A percentile compares a stretch with the other conserved stretches of the same genome.
Evolutionary conservation across 768 basidiomycete genomes (phyloP).

Genomic region (Mycena haematopus): DNA sequence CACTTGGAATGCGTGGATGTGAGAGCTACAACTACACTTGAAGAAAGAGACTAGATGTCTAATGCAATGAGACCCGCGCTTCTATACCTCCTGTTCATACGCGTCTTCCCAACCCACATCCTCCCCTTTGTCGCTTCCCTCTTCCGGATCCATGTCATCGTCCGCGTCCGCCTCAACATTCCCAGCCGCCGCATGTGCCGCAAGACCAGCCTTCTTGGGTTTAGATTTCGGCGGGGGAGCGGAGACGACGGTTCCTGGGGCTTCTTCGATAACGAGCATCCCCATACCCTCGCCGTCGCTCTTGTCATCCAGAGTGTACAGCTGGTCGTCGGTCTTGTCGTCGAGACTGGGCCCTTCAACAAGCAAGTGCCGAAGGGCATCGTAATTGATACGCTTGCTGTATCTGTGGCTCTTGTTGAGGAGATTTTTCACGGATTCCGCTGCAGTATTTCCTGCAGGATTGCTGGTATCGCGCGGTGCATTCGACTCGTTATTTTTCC

Average conservation of each 20-base stretch:
- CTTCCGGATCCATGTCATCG: slow-evolving; percentile 45
- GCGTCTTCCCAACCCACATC: slow-evolving; percentile 59
- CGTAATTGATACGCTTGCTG: slow-evolving; percentile 94
- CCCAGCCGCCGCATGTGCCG: slow-evolving; percentile 13
- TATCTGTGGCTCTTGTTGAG: slow-evolving; percentile 88
- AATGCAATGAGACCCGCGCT: slow-evolving; percentile 14
- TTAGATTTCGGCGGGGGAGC: slow-evolving; percentile 33
- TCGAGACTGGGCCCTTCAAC: slow-evolving; percentile 52
- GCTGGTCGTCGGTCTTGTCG: slow-evolving; percentile 51
- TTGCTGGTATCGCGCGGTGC: slow-evolving; percentile 79
- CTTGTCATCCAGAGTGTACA: slow-evolving; percentile 50
- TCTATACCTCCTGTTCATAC: slow-evolving; percentile 77
- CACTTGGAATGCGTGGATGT: background rate
- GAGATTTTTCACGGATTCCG: slow-evolving; percentile 78
- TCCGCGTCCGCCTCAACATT: slow-evolving; percentile 16
- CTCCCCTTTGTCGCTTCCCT: slow-evolving; percentile 59
- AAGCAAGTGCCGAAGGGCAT: slow-evolving; percentile 84
- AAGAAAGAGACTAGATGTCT: slow-evolving; percentile 8
- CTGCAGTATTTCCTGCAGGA: slow-evolving; percentile 71
- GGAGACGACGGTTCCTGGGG: slow-evolving; percentile 43
- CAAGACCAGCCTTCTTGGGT: slow-evolving; percentile 32
- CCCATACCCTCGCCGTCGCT: slow-evolving; percentile 42
- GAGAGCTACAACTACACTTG: slow-evolving; percentile 23
- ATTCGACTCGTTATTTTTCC: slow-evolving; percentile 59
- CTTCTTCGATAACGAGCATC: slow-evolving; percentile 53